phyloP scores from a whole-genome alignment of 768 basidiomycete species.

The Amylocystis lapponica region DNA sequence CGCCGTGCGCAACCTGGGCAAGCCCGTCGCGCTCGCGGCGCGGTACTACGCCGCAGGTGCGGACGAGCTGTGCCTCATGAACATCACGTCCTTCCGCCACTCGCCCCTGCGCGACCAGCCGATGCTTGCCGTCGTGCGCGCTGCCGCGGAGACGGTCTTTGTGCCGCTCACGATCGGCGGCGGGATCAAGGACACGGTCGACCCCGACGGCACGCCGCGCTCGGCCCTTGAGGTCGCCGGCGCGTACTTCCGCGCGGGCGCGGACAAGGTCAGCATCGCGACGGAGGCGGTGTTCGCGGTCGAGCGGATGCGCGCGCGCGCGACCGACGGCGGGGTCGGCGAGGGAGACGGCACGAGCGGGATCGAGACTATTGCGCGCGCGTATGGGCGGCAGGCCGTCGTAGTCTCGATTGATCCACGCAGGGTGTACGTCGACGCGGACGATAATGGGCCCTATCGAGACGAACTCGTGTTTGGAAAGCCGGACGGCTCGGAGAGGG shows the following conservation, averaged over 20 bases:
- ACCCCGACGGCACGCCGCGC: slow-evolving; percentile 88
- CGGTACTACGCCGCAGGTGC: slow-evolving; percentile 86
- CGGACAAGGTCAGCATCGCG: slow-evolving; percentile 97
- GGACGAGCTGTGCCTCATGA: slow-evolving; percentile 95
- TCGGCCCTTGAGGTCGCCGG: slow-evolving; percentile 91
- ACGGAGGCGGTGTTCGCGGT: slow-evolving; percentile 94
- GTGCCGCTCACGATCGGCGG: slow-evolving; percentile 99
- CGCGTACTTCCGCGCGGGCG: slow-evolving; percentile 93
- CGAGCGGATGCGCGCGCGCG: slow-evolving; percentile 59
- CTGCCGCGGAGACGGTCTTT: slow-evolving; percentile 84
- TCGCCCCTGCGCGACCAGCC: slow-evolving; percentile 95
- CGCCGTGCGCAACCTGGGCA: slow-evolving; percentile 92
- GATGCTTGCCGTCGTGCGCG: slow-evolving; percentile 93
- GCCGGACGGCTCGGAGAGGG: slow-evolving; percentile 42
- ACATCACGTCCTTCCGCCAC: slow-evolving; percentile 98
- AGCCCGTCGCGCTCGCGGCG: slow-evolving; percentile 86
- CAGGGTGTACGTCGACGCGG: slow-evolving; percentile 69
- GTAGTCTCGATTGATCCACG: slow-evolving; percentile 96
- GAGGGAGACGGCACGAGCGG: slow-evolving; percentile 69
- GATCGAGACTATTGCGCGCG: slow-evolving; percentile 86
- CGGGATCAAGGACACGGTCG: slow-evolving; percentile 92
- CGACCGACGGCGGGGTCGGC: slow-evolving; percentile 26
- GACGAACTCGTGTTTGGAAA: slow-evolving; percentile 51
- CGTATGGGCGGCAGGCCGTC: slow-evolving; percentile 94
- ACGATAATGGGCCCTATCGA: slow-evolving; percentile 65